Base-by-base conservation (phyloP, 371 early-diverging fungal genomes). In the Mortierella sp. region DNA sequence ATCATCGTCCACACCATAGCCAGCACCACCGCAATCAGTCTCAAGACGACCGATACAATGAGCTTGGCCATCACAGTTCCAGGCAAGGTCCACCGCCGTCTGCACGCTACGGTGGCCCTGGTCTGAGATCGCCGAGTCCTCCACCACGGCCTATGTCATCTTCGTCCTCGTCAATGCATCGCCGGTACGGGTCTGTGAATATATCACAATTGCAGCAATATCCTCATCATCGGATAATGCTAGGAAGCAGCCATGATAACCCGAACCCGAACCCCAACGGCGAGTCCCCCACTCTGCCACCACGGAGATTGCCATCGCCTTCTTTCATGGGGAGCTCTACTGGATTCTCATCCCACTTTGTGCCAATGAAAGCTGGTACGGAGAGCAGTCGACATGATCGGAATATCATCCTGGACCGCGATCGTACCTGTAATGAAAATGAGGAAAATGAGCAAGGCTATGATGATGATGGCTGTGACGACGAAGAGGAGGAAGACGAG, bases 261-360 rank as follows among this genome's bases (percentile, higher is more conserved):
- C 76, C 76, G 0, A 84, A 84, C 24, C 84, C 76, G 0, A 84
- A 84, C 72, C 84, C 84, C 1, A 84, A 84, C 31, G 84, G 84
- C 52, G 84, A 84, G 45, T 84, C 84, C 24, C 84, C 84, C 0
- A 52, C 72, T 6, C 80, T 75, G 14, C 76, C 68, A 14, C 76
- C 68, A 9, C n/a, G 38, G 7, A 60, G 75, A 21, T 4, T 74
- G 48, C 42, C 72, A 5, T 74, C 81, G 1, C 72, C 85, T 2
- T 19, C 52, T 28, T 68, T 74, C 71, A 72, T 74, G 14, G 38
- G 48, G 7, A n/a, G 34, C 24, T 45, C 71, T 1, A 71, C 57
- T 26, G 54, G 31, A 8, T 76, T 80, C 19, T 47, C 75, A 9
- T 72, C 80, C 1, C 84, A 84, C 44, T 84, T 84, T 76, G 71